Conservation (phyloP, 139 green algal species). For the Trebouxia sp. region DNA sequence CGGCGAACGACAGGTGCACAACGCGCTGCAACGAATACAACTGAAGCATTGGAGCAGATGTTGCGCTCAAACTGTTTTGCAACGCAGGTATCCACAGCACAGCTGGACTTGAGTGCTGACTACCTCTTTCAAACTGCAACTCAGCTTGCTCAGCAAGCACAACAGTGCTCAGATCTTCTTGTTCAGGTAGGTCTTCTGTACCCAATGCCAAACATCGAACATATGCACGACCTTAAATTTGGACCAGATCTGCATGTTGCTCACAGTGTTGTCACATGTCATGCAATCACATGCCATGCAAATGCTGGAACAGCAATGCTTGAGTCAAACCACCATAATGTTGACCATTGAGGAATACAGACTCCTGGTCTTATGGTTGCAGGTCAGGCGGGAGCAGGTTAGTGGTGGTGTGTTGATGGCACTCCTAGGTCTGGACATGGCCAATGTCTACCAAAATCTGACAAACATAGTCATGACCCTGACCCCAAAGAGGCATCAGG, state of each 20-base stretch:
- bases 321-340: too few relatives aligned
- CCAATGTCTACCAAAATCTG: constrained; percentile 68
- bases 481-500: constrained; percentile 7
- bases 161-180: not conserved
- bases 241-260: too few relatives aligned
- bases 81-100: constrained; percentile 1
- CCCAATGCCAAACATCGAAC: too few relatives aligned
- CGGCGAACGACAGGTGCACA: constrained; percentile 29
- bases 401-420: constrained; percentile 44
- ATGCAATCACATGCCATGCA: too few relatives aligned
- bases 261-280: too few relatives aligned
- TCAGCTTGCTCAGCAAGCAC: not conserved
- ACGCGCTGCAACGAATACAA: too few relatives aligned
- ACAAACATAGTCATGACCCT: constrained; percentile 60
- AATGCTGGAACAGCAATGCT: too few relatives aligned
- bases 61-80: not conserved
- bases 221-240: too few relatives aligned
- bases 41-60: too few relatives aligned
- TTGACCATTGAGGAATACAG: too few relatives aligned
- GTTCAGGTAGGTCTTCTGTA: constrained; percentile 23
- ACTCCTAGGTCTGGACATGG: constrained; percentile 53
- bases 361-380: too few relatives aligned
- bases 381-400: constrained; percentile 22
- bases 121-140: not conserved
- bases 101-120: not conserved